These are phyloP conservation scores for Alnus glutinosa DNA, from an alignment of 306 rosid genomes.

Conservation along the genomic window DNA sequence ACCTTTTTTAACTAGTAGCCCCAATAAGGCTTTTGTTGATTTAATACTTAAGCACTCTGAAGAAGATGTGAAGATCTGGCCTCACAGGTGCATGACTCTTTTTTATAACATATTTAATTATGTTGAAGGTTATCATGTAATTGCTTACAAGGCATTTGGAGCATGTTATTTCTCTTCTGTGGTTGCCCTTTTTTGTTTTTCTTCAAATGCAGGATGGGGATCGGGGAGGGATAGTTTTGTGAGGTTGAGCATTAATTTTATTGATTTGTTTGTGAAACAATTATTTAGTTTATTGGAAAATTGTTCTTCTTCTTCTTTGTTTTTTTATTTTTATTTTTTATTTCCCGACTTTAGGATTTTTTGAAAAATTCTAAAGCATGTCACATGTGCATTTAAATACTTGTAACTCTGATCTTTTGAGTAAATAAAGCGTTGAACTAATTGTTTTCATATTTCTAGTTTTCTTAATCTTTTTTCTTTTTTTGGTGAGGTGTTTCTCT, in stretches of 20 bases:
- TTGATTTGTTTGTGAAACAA: not conserved
- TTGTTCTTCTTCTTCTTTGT: too few species aligned
- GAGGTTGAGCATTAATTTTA: not conserved
- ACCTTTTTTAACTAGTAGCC: constrained; percentile 47
- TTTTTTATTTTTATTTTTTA: too few species aligned
- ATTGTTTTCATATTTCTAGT: not conserved
- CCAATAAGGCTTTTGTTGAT: constrained; percentile 56
- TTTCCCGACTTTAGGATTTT: too few species aligned
- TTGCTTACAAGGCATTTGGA: not conserved
- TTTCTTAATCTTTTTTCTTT: too few species aligned
- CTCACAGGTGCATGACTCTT: constrained; percentile 53
- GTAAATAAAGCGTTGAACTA: not conserved
- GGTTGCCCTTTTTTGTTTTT: not conserved
- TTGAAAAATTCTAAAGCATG: not conserved
- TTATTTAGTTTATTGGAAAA: not conserved
- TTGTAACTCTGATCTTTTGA: not conserved
- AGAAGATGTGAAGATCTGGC: constrained; percentile 64
- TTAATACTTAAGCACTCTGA: constrained; percentile 64
- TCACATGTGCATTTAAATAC: not conserved
- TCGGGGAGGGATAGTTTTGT: not conserved
- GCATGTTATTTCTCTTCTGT: not conserved
- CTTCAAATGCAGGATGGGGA: not conserved
- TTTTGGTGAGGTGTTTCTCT: too few species aligned
- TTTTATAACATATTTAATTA: not conserved
- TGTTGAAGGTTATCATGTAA: not conserved